Conservation (phyloP, 148 eudicot species). For the Rhododendron ovatum region DNA sequence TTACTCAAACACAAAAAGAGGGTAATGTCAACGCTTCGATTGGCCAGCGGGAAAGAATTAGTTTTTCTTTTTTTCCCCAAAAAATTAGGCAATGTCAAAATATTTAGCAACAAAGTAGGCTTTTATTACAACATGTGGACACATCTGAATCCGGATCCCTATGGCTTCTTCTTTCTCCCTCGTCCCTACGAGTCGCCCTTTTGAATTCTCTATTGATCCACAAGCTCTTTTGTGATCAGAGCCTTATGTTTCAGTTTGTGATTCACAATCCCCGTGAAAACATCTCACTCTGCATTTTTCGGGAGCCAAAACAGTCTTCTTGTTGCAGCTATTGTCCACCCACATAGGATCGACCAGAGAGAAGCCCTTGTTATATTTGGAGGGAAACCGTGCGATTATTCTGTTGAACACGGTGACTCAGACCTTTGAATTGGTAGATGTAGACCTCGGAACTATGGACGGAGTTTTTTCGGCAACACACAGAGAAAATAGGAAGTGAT, state of each 20-base stretch:
- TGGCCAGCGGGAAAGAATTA: neutral
- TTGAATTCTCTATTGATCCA: neutral
- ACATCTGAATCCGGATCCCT: neutral
- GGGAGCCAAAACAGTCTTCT: neutral
- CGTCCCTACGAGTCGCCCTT: neutral
- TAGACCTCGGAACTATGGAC: too few species aligned
- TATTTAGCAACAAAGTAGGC: neutral
- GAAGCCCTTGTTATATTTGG: neutral
- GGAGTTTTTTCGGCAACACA: too few species aligned
- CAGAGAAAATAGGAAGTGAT: neutral
- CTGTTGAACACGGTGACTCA: neutral
- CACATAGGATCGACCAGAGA: too few species aligned
- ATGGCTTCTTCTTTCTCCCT: neutral
- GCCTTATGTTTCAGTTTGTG: neutral
- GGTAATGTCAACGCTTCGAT: neutral
- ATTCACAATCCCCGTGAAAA: neutral
- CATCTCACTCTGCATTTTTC: neutral
- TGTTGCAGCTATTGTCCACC: neutral
- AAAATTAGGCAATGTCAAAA: too few species aligned
- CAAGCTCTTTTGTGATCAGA: neutral
- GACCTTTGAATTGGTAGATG: neutral
- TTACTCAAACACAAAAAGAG: too few species aligned
- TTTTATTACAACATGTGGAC: neutral
- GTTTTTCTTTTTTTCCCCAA: too few species aligned
- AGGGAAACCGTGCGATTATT: neutral